Conservation (phyloP, 306 rosid genomes). For the Adenanthera pavonina region DNA sequence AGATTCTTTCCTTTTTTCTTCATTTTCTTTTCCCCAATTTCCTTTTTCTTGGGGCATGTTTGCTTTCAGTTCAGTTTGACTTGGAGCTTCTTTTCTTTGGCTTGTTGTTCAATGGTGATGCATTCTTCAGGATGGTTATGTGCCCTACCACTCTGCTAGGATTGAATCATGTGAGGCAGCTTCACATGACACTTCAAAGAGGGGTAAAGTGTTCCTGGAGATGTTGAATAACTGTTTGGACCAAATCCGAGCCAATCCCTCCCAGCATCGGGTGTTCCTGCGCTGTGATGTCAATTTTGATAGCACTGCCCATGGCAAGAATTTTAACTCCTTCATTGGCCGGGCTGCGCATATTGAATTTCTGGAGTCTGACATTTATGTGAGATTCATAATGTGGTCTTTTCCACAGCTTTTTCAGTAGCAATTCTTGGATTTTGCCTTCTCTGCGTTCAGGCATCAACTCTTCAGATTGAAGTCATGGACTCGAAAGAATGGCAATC, state of each 20-base stretch:
- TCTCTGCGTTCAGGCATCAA: neutral
- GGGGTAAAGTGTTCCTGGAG: constrained; percentile 70
- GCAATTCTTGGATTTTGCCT: constrained; percentile 18
- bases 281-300: constrained; percentile 94
- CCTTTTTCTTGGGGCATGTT: constrained; percentile 16
- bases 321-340: constrained; percentile 81
- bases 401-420: constrained; percentile 77
- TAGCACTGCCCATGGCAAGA: constrained; percentile 79
- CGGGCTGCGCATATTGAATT: constrained; percentile 96
- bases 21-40: too few relatives aligned
- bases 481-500: neutral
- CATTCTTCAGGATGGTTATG: constrained; percentile 85
- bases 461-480: neutral
- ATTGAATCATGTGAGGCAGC: constrained; percentile 91
- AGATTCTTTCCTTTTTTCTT: too few relatives aligned
- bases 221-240: constrained; percentile 82
- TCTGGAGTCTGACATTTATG: constrained; percentile 79
- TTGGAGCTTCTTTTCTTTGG: constrained; percentile 1
- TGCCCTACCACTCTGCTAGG: constrained; percentile 96
- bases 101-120: constrained; percentile 34
- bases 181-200: constrained; percentile 72
- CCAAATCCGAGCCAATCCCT: constrained; percentile 60
- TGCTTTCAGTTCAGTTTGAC: constrained; percentile 30
- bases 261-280: constrained; percentile 60
- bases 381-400: constrained; percentile 92